phyloP scores from a whole-genome alignment of 2,329 filamentous ascomycete genomes.

The Botrytis paeoniae region DNA sequence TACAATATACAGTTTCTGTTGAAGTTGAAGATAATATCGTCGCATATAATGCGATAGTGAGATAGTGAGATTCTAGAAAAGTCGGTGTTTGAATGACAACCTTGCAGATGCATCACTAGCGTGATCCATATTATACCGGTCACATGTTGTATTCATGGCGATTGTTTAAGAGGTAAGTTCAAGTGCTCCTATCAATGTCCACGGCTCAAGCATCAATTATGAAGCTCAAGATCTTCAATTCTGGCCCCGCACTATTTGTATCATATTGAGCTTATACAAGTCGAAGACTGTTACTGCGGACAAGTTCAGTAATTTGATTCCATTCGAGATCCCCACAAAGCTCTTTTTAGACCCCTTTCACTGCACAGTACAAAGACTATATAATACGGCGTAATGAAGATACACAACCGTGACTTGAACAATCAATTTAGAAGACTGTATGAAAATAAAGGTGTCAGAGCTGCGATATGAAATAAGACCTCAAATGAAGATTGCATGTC shows the following conservation, averaged over 20 bases:
- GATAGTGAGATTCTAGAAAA: conserved; percentile 2
- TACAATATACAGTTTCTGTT: neutral
- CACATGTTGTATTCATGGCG: neutral
- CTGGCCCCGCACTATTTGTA: neutral
- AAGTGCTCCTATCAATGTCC: neutral
- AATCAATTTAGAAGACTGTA: neutral
- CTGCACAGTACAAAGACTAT: neutral
- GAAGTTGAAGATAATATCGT: neutral
- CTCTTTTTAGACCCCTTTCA: neutral
- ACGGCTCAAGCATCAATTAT: neutral
- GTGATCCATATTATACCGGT: neutral
- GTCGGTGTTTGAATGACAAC: neutral
- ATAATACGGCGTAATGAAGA: neutral
- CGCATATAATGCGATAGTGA: neutral
- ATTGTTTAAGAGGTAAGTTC: neutral
- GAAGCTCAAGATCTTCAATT: too few species aligned
- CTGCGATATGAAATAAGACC: neutral
- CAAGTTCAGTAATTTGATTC: neutral
- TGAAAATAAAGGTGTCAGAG: neutral
- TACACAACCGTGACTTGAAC: neutral
- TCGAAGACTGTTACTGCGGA: neutral
- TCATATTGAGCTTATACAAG: neutral
- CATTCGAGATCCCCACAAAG: neutral
- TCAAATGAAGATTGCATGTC: neutral
- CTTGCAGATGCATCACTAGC: conserved; percentile 10